Base-by-base conservation (phyloP, 768 basidiomycete species). In the Phanerochaete sordida region DNA sequence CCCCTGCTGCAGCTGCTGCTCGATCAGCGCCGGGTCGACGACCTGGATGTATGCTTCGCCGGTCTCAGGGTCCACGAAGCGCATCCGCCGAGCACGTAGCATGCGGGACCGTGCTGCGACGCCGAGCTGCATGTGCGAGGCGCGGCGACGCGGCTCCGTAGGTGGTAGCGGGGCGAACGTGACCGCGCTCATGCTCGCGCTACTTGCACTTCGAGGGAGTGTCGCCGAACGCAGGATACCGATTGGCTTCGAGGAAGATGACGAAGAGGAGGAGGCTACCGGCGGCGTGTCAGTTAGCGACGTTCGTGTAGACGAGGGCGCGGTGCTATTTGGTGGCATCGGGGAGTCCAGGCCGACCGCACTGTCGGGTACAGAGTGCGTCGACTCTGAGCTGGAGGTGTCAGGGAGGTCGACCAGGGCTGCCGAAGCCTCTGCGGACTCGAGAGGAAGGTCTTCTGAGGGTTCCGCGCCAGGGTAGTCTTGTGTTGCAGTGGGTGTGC, bases 41-140 rank as follows among this genome's bases (percentile, higher is more conserved):
- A 52, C 51, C 27, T 48, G 33, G 35, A 56, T 16, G 39, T 48
- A 48, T 26, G 53, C 31, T 37, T 37, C 53, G 37, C 35, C 53
- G n/a, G 53, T 26, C 31, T 54, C 53, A 37, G 33, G 35, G 37
- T 54, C 53, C 35, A 39, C 63, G 46, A 65, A 61, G 44, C 64
- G 67, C 65, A 65, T 67, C 26, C 68, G 68, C 15, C 69, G 69
- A 30, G 68, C 66, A 27, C 67, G 70, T 27, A 75, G 65, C 65
- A 75, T 69, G 24, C 65, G 69, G n/a, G 72, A 72, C 58, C 75
- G 72, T 37, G 74, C 74, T 24, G 73, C 75, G 54, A 76, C 65
- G 43, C 75, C 75, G 51, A 76, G 69, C 35, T 68, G 73, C 50
- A 68, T 64, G 48, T 52, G 64, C 13, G 68, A 62, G 59, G 66